Evolutionary conservation across 2,329 filamentous ascomycete species (phyloP), one percentile per base, ranked within the genome.

Genomic region (Plenodomus tracheiphilus): DNA sequence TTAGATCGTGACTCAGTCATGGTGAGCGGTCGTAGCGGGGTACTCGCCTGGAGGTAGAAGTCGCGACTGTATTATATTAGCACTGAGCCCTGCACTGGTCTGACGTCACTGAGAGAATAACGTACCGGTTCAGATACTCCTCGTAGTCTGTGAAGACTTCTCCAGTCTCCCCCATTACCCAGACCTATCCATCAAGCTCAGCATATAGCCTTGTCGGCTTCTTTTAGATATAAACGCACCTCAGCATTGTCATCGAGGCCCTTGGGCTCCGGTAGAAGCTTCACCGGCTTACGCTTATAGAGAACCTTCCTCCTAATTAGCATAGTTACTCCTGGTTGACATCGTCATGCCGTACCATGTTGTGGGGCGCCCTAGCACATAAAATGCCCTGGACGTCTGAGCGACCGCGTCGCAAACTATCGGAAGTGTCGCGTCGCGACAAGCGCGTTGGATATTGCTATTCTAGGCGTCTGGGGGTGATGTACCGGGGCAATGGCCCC

Each of bases 271-370:
- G 88, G 82, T 59, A 92, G 79, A 70, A 91, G 88, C 75, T 89
- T 86, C 68, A 97, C 91, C 48, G 92, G 92, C 76, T 97, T 97
- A 66, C 94, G 85, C 79, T 97, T 97, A 75, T 89, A 97, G 58
- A 96, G 82, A 63, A 99, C 93, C 93, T 97, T 37, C 69, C 42
- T 19, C 9, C 30, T 45, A 41, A 49, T 72, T 46, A 72, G 62
- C 25, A 10, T 18, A 25, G 8, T 8, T 45, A 19, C 15, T 15
- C 4, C 18, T 34, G n/a, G 41, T 18, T 17, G 18, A 2, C 37
- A 47, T 50, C 59, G 51, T 51, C 61, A 51, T 50, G 39, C 35
- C 39, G 18, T 64, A 73, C 71, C 71, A 73, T 73, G 21, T 63
- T 68, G 65, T 32, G 41, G 43, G 22, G 19, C 44, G 46, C 51